Evolutionary conservation across 768 basidiomycete species (phyloP), one percentile per base, ranked within the genome.

Genomic region (Lactarius evosmus): DNA sequence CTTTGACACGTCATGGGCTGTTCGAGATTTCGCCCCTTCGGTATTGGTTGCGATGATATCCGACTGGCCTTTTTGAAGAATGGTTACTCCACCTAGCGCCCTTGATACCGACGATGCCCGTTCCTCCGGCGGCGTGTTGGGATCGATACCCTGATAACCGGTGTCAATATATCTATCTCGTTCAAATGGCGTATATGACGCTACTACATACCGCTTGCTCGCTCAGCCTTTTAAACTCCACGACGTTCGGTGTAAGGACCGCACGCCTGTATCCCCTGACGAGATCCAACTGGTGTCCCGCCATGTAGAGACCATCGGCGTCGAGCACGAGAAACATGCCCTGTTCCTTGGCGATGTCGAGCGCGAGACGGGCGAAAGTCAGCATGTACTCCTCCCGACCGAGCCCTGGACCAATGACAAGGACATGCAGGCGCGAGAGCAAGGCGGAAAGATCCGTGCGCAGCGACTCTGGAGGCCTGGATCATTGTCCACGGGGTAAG

Each of bases 361-460:
- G 77, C 0, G 95, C 93, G 30, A 86, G 74, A 61, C 83, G 83
- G 1, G 95, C 95, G 62, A 85, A 93, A 4, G 74, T 75, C 72
- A 93, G 92, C 94, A 98, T 99, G 77, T 93, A 91, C 3, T 81
- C 75, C 70, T 94, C 93, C 0, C 97, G 86, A 0, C 97, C 97
- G 0, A 99, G 83, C 6, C 97, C 97, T 0, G 97, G 97, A 0
- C 97, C 97, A 33, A 98, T 84, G 25, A 99, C 82, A 46, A 99
- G 85, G 25, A 90, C 93, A 75, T 99, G 97, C 7, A 99, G 82
- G 8, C 97, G 88, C 1, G 84, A 82, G 55, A 98, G 79, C 51
- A 99, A 79, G 0, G 84, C 85, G 29, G 85, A 75, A 33, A 94
- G 77, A 57, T 82, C 80, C 0, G 78, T 70, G 49, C 78, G 75